Evolutionary conservation across 1,139 yeast genomes (phyloP), one percentile per base, ranked within the genome.

Genomic region (Lipomyces yarrowii): DNA sequence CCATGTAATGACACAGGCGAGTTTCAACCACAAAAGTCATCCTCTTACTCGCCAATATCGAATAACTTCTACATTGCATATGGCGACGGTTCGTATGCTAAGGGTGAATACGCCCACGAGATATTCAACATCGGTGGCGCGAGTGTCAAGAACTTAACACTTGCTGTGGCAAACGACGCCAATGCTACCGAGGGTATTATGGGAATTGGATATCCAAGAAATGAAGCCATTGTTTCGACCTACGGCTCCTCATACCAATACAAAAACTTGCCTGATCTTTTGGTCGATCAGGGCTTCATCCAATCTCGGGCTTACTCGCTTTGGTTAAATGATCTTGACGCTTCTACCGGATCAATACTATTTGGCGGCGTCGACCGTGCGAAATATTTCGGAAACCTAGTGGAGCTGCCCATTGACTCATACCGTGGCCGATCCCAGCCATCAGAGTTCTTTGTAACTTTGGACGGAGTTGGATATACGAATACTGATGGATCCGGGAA

Each of bases 301-400:
- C 73, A 78, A 61, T 78, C 79, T 64, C 77, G 74, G 55, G 84
- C 84, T 13, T 86, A 84, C 75, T 85, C 88, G 8, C 76, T 86
- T 66, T 86, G 81, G 73, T 80, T 86, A 70, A 79, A 81, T 65
- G 77, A 80, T 57, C 71, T 77, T 42, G 77, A 76, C n/a, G 75
- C 83, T 1, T 69, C 75, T n/a, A 65, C 77, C 1, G 90, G 90
- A 1, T 73, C 79, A 23, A 71, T 87, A 33, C 75, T 86, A 61
- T 85, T 87, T 74, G 90, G 90, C 8, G 90, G 87, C 4, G 78
- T 86, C 13, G 90, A 87, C 74, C 77, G 79, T 59, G 78, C 83
- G 51, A 84, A 84, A 73, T 85, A 81, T 73, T 61, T 77, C 0
- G 89, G 89, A 0, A 72, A 77, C 7, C 78, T 86, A 70, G 70